Conservation (phyloP, 2,329 filamentous ascomycete species). For the Apiospora arundinis region DNA sequence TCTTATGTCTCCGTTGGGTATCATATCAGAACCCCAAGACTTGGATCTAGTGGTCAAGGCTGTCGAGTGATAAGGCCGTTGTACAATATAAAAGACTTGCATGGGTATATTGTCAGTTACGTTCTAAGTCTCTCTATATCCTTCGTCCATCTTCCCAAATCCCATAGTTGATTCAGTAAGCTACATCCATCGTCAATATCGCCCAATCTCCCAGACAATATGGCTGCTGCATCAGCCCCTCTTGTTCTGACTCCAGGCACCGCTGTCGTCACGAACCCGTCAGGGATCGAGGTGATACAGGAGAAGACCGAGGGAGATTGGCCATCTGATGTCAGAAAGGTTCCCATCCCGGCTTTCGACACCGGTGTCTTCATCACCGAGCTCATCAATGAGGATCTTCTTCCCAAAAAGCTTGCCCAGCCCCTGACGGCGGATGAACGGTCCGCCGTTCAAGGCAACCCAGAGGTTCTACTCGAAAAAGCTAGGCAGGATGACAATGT, state of each 20-base stretch:
- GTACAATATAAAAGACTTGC: background rate
- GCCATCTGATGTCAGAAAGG: constrained; percentile 11
- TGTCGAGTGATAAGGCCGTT: background rate
- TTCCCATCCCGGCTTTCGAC: constrained; percentile 18
- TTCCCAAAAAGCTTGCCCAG: constrained; percentile 6
- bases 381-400: constrained; percentile 8
- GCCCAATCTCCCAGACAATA: background rate
- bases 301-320: background rate
- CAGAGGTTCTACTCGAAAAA: constrained; percentile 2
- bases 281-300: background rate
- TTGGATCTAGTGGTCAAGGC: background rate
- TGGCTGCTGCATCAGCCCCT: background rate
- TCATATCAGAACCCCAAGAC: background rate
- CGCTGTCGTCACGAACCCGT: constrained; percentile 2
- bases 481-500: background rate
- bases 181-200: background rate
- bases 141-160: no score
- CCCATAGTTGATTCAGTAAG: background rate
- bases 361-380: constrained; percentile 13
- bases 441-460: constrained; percentile 2
- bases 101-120: background rate
- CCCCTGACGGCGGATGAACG: background rate
- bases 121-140: background rate
- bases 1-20: background rate
- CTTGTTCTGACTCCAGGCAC: background rate